phyloP scores from a whole-genome alignment of 2,329 filamentous ascomycete genomes.

The Cadophora sp. region DNA sequence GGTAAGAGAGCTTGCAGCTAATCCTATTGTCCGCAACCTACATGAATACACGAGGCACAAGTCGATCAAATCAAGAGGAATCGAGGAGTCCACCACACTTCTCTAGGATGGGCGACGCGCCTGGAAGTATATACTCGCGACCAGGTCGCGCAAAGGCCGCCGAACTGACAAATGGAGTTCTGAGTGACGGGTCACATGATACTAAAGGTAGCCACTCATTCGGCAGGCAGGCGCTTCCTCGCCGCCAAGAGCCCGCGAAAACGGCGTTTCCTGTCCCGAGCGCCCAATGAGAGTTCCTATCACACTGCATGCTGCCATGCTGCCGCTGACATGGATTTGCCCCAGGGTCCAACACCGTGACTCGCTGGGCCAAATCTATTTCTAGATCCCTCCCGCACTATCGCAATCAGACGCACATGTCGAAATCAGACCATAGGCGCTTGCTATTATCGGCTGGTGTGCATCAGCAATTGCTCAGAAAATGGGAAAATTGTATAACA shows the following conservation, averaged over 20 bases:
- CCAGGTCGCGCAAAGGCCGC: neutral
- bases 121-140: neutral
- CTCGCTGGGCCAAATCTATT: slow-evolving; percentile 34
- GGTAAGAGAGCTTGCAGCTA: neutral
- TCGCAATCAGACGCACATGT: slow-evolving; percentile 34
- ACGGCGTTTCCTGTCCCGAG: slow-evolving; percentile 10
- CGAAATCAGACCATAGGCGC: slow-evolving; percentile 32
- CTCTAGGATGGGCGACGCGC: neutral
- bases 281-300: slow-evolving; percentile 29
- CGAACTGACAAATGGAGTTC: neutral
- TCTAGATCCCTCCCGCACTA: slow-evolving; percentile 26
- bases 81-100: neutral
- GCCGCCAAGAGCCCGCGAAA: slow-evolving; percentile 4
- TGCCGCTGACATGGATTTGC: slow-evolving; percentile 30
- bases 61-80: neutral
- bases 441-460: slow-evolving; percentile 26
- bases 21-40: neutral
- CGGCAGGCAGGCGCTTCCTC: slow-evolving; percentile 22
- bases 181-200: slow-evolving; percentile 3
- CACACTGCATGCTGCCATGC: slow-evolving; percentile 33
- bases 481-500: slow-evolving; percentile 17
- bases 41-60: neutral
- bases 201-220: slow-evolving; percentile 1
- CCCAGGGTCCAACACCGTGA: slow-evolving; percentile 13
- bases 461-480: slow-evolving; percentile 4